A percentile compares a stretch with the other conserved stretches of the same genome.
phyloP scores from a whole-genome alignment of 1,284 basidiomycete species.

The Irpex sp. region DNA sequence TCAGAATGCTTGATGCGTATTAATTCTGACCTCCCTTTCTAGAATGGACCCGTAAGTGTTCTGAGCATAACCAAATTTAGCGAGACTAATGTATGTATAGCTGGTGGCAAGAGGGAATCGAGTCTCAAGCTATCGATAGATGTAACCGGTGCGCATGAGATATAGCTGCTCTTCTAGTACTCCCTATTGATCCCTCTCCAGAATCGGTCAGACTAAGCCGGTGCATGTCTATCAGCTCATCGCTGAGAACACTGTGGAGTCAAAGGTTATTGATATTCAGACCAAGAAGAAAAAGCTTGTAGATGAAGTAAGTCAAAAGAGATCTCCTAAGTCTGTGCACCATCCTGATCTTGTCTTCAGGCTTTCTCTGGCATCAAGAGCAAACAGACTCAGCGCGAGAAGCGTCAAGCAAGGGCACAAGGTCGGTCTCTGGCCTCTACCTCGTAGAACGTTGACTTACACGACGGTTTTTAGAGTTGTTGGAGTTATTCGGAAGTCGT shows the following conservation, averaged over 20 bases:
- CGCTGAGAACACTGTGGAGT: slow-evolving; percentile 83
- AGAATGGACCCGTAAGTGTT: slow-evolving; percentile 82
- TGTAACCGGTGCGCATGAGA: slow-evolving; percentile 47
- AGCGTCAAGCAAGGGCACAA: slow-evolving; percentile 71
- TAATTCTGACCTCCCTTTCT: slow-evolving; percentile 10
- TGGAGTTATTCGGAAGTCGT: slow-evolving; percentile 21
- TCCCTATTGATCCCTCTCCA: slow-evolving; percentile 20
- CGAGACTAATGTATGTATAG: slow-evolving; percentile 29
- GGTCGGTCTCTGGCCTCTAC: slow-evolving; percentile 35
- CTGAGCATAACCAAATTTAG: slow-evolving; percentile 5
- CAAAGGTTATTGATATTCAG: slow-evolving; percentile 84
- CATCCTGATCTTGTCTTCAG: slow-evolving; percentile 30
- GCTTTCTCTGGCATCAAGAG: slow-evolving; percentile 77
- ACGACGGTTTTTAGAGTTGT: slow-evolving; percentile 11
- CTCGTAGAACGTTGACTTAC: neutral
- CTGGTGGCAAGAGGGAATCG: slow-evolving; percentile 81
- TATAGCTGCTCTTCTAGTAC: slow-evolving; percentile 18
- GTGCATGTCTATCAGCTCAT: slow-evolving; percentile 88
- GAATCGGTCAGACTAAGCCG: slow-evolving; percentile 77
- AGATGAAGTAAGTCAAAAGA: slow-evolving; percentile 46
- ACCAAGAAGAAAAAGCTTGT: slow-evolving; percentile 73
- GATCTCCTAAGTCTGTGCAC: too few species aligned
- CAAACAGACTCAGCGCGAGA: slow-evolving; percentile 66
- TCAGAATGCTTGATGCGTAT: neutral
- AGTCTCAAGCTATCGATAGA: slow-evolving; percentile 86